These are phyloP conservation scores for Xylaria scruposa DNA, from an alignment of 495 filamentous ascomycete genomes.

Conservation along the genomic window DNA sequence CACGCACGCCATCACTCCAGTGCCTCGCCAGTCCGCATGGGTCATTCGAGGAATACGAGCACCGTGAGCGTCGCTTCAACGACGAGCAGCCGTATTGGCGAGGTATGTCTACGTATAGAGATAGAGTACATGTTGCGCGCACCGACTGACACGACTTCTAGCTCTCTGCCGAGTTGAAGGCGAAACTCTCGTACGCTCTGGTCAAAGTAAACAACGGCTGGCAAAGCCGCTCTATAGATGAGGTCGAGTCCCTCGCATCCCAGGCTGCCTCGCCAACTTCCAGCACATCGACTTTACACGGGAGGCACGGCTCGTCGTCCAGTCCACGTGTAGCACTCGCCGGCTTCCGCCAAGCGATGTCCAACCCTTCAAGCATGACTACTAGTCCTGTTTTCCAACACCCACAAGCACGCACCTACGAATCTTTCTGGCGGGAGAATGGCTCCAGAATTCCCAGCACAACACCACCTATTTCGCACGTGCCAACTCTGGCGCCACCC, in stretches of 20 bases:
- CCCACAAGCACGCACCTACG: slow-evolving; percentile 44
- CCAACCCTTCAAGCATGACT: slow-evolving; percentile 40
- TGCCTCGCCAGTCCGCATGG: slow-evolving; percentile 46
- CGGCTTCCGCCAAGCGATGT: slow-evolving; percentile 42
- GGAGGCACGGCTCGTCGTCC: slow-evolving; percentile 54
- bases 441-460: slow-evolving; percentile 31
- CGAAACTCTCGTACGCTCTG: slow-evolving; percentile 86
- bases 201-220: slow-evolving; percentile 89
- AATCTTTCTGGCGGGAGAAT: slow-evolving; percentile 53
- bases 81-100: slow-evolving; percentile 70
- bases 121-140: slow-evolving; percentile 9
- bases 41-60: slow-evolving; percentile 75
- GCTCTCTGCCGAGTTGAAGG: slow-evolving; percentile 77
- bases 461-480: slow-evolving; percentile 36
- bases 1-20: slow-evolving; percentile 47
- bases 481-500: slow-evolving; percentile 61
- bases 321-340: slow-evolving; percentile 49
- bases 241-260: slow-evolving; percentile 72
- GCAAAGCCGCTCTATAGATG: slow-evolving; percentile 70
- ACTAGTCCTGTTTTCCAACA: slow-evolving; percentile 40
- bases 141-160: slow-evolving; percentile 46
- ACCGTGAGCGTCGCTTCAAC: slow-evolving; percentile 61
- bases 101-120: slow-evolving; percentile 60
- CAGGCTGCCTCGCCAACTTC: slow-evolving; percentile 65
- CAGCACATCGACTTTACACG: slow-evolving; percentile 57